Conservation (phyloP, 2,329 filamentous ascomycete species). For the Cladosporium phlei region DNA sequence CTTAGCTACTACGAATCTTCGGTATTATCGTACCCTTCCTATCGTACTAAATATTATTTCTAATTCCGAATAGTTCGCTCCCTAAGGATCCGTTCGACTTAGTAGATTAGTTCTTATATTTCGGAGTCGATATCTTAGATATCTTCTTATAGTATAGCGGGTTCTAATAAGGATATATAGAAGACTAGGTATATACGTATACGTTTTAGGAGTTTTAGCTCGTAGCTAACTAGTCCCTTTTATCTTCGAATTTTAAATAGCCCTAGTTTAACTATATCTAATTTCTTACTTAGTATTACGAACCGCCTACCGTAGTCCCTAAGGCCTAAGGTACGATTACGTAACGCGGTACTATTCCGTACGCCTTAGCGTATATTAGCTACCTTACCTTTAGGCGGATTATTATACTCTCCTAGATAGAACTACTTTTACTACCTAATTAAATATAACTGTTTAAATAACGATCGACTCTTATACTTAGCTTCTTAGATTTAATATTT, state of each 20-base stretch:
- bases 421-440: no score
- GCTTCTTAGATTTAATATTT: background rate
- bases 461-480: no score
- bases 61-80: background rate
- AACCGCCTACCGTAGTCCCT: no score
- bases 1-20: background rate
- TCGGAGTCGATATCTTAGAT: background rate
- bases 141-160: background rate
- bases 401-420: no score
- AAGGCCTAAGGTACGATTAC: no score
- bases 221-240: constrained; percentile 1
- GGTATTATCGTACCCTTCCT: background rate
- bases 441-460: no score
- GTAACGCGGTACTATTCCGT: no score
- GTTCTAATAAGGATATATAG: background rate
- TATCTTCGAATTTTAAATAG: background rate
- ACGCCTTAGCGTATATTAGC: no score
- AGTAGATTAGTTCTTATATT: background rate
- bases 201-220: background rate
- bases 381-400: no score
- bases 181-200: background rate
- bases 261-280: background rate
- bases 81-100: background rate
- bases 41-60: background rate
- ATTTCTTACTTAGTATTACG: constrained; percentile 1